Conservation (phyloP, 176 grass and related monocot genomes). For the Eragrostis nindensis region DNA sequence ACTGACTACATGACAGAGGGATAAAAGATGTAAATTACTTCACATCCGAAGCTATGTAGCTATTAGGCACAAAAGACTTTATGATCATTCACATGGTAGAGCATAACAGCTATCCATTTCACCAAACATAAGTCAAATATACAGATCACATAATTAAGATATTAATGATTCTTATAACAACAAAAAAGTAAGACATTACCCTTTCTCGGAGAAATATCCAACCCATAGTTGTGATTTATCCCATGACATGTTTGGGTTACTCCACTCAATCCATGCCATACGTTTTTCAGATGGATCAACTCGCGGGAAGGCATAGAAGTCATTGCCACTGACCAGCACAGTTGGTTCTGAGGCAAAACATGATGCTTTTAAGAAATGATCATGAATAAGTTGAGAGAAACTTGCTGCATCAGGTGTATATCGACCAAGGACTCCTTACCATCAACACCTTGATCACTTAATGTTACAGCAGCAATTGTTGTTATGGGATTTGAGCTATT, state of each 20-base stretch:
- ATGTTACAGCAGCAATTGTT: conserved; percentile 55
- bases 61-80: not conserved
- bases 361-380: not conserved
- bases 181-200: conserved; percentile 49
- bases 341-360: conserved; percentile 60
- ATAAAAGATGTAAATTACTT: not conserved
- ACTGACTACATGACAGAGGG: not conserved
- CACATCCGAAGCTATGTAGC: not conserved
- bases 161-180: conserved; percentile 41
- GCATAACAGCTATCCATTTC: not conserved
- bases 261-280: conserved; percentile 89
- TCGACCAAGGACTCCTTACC: conserved; percentile 47
- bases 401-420: not conserved
- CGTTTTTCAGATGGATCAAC: conserved; percentile 65
- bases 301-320: conserved; percentile 90
- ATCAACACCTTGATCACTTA: conserved; percentile 39
- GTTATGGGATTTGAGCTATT: conserved; percentile 63
- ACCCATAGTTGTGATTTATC: conserved; percentile 86
- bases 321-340: conserved; percentile 65
- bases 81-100: not conserved
- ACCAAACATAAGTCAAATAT: conserved; percentile 7
- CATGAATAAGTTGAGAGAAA: not conserved
- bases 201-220: conserved; percentile 74
- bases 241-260: conserved; percentile 81
- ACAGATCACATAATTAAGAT: conserved; percentile 23